These are phyloP conservation scores for Paramyrothecium sp. DNA, from an alignment of 2,329 filamentous ascomycete genomes.

Conservation along the genomic window DNA sequence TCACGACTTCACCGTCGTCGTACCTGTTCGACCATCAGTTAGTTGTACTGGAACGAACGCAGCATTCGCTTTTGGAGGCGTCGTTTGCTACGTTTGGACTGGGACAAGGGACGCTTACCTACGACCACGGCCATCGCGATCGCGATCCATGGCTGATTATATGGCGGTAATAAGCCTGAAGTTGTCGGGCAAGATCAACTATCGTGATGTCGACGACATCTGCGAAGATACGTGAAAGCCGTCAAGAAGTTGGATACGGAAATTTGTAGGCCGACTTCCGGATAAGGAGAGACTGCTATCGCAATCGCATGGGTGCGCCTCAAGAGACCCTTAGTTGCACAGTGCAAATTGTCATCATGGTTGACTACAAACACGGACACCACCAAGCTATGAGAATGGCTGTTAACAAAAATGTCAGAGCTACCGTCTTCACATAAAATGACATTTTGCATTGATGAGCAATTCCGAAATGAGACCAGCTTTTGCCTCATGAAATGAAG, in stretches of 20 bases:
- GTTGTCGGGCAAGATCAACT: background rate
- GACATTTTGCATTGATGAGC: no score
- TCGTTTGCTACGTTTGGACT: constrained; percentile 8
- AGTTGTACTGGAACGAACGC: no score
- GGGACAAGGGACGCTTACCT: constrained; percentile 27
- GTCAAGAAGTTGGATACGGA: background rate
- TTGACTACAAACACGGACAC: no score
- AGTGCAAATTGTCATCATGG: no score
- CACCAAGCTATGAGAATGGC: no score
- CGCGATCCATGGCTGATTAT: constrained; percentile 30
- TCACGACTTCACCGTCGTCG: constrained; percentile 60
- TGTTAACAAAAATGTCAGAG: no score
- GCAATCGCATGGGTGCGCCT: no score
- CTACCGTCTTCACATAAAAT: no score
- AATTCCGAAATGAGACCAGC: no score
- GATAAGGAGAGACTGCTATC: background rate
- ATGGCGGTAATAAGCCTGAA: constrained; percentile 2
- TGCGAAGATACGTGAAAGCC: background rate
- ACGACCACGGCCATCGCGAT: constrained; percentile 30
- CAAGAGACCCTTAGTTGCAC: no score
- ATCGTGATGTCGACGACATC: background rate
- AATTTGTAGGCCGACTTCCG: background rate
- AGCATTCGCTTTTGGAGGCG: no score
- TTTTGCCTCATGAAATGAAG: no score
- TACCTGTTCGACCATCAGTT: constrained; percentile 37